phyloP scores from a whole-genome alignment of 106 monocot genomes.

The Acorus gramineus region DNA sequence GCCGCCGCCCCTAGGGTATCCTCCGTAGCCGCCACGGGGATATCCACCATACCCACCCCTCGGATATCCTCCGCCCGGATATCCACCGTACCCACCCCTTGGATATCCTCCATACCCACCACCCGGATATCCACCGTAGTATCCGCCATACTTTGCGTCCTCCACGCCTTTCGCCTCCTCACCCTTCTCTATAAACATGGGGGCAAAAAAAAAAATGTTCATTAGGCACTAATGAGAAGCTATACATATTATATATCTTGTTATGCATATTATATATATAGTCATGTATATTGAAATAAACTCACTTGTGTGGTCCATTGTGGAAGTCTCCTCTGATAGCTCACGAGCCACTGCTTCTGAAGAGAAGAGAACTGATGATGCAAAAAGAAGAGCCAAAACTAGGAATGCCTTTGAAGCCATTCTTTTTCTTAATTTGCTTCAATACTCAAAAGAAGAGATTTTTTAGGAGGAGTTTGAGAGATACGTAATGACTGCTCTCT shows the following conservation, averaged over 20 bases:
- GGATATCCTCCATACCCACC: constrained; percentile 9
- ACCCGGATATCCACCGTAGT: constrained; percentile 5
- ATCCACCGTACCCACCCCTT: not conserved
- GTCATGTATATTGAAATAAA: not conserved
- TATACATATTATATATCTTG: constrained; percentile 12
- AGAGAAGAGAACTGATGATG: constrained; percentile 13
- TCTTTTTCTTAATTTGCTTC: too few species aligned
- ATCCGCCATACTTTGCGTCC: constrained; percentile 7
- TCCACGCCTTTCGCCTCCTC: not conserved
- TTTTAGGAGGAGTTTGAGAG: too few species aligned
- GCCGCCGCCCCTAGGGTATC: constrained; percentile 1
- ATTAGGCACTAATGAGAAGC: not conserved
- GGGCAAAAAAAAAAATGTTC: too few species aligned
- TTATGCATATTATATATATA: constrained; percentile 9
- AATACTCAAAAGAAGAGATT: too few species aligned
- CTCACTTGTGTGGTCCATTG: constrained; percentile 2
- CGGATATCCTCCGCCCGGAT: constrained; percentile 7
- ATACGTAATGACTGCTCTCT: too few species aligned
- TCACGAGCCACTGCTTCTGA: constrained; percentile 17
- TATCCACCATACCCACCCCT: constrained; percentile 6
- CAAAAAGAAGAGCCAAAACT: constrained; percentile 19
- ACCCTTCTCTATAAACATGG: too few species aligned
- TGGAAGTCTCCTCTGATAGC: constrained; percentile 6
- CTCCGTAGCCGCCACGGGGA: not conserved
- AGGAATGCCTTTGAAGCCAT: constrained; percentile 36